Base-by-base conservation (phyloP, 805 yeast genomes). In the Candida stauntonica region DNA sequence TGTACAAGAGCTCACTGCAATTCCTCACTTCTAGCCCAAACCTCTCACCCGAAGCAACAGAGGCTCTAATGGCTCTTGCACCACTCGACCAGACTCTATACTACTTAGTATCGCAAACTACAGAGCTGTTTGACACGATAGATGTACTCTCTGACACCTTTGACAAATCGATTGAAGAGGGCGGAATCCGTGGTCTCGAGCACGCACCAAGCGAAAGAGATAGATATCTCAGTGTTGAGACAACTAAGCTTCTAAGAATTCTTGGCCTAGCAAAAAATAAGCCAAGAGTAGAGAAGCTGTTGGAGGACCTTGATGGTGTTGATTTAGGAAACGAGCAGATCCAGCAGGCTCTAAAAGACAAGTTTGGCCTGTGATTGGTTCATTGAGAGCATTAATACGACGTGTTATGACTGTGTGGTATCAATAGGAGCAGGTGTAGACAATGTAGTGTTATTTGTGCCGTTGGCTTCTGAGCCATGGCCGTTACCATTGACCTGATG, bases 51-150 rank as follows among this genome's bases (percentile, higher is more conserved):
- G 48, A 45, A 29, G 29, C 39, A 2, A 18, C 41, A 29, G 19
- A 35, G 3, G 57, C 62, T 3, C 43, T 69, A 23, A 61, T 58
- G 33, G 48, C 63, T 7, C 51, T 73, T 17, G 58, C 67, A 12
- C 78, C 79, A 4, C 45, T 74, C 14, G 68, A 68, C 38, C 78
- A 74, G 39, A 67, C 71, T 6, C 50, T 74, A 11, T 62, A 64
- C 47, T 74, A 69, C 44, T 45, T 74, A 26, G 47, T 72, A 7
- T 58, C 61, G 16, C 75, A 73, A 46, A 68, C 67, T 7, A 61
- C 63, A 24, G 67, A 55, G 20, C 34, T 56, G 9, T 52, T 47
- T 28, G 44, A 35, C 7, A 23, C 48, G 28, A 41, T 44, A 35
- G 18, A 39, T 13, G 20, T 21, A 8, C 33, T 47, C 4, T 37